Evolutionary conservation across 2,329 filamentous ascomycete species (phyloP), one percentile per base, ranked within the genome.

Genomic region (Emmonsiellopsis sp.): DNA sequence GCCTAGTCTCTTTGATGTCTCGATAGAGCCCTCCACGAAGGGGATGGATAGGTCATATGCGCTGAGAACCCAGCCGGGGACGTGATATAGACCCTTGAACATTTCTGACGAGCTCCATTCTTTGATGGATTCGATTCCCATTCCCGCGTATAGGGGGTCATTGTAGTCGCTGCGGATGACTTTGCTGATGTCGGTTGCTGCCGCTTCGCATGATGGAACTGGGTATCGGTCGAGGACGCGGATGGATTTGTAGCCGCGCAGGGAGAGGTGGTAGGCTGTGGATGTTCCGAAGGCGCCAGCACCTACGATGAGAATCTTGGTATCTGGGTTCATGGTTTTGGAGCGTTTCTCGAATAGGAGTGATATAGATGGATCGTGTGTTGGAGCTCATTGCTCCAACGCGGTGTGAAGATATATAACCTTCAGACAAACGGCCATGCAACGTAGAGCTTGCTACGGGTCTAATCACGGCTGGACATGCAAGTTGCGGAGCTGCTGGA

Each of bases 141-240:
- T 32, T 42, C 39, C 9, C 36, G 39, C 47, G 42, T 51, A 43
- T n/a, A 53, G 50, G 13, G 53, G 42, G 42, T 54, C 40, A 14
- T 42, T 56, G 33, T 49, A 48, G 21, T 52, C 42, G 34, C 36
- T 48, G 57, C 11, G 50, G 58, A 33, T 21, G 49, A 77, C 77
- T 55, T 77, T 77, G 58, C 77, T 76, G 42, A 77, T 63, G 57
- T 77, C 75, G 62, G 76, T 76, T n/a, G 74, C 75, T 3, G 75
- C 74, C 11, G 74, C 72, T 50, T 76, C 74, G 5, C 66, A 62
- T 5, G 74, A 77, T 1, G 75, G 74, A 3, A 76, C 69, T 0
- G 65, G 65, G 53, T 76, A 69, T 0, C 70, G 70, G 55, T 78
- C 76, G 9, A 80, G 64, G 5, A 78, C 71, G 3, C 68, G 76